These are phyloP conservation scores for Cymbidium sinense DNA, from an alignment of 106 monocot species.

Conservation along the genomic window DNA sequence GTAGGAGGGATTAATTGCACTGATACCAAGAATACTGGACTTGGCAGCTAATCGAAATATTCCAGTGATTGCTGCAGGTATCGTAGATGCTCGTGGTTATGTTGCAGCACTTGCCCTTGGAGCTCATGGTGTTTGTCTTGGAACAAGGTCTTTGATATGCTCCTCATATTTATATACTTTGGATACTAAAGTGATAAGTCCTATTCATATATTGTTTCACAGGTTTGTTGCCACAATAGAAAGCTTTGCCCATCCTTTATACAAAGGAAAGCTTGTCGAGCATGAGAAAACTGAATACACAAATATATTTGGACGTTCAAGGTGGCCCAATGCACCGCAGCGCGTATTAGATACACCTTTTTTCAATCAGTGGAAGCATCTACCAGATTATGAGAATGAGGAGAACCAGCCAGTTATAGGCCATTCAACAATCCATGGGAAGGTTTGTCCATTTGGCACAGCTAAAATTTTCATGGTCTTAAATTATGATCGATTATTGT, in stretches of 20 bases:
- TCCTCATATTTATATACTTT: neutral
- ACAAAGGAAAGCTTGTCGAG: conserved; percentile 59
- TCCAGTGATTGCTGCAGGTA: conserved; percentile 68
- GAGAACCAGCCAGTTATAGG: conserved; percentile 57
- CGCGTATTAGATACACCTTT: conserved; percentile 47
- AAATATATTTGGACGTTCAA: conserved; percentile 63
- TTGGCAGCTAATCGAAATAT: conserved; percentile 43
- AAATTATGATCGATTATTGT: neutral
- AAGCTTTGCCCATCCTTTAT: conserved; percentile 68
- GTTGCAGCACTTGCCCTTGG: conserved; percentile 68
- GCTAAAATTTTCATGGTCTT: neutral
- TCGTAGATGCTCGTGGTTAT: conserved; percentile 74
- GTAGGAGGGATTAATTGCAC: conserved; percentile 53
- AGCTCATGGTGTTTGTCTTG: conserved; percentile 65
- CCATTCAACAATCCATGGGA: conserved; percentile 57
- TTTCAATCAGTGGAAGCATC: conserved; percentile 40
- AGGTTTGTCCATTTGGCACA: conserved; percentile 23
- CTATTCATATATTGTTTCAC: conserved; percentile 8
- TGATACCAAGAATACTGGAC: conserved; percentile 70
- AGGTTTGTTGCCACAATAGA: conserved; percentile 67
- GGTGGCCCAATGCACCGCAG: conserved; percentile 79
- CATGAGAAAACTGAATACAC: conserved; percentile 52
- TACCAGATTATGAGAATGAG: conserved; percentile 62
- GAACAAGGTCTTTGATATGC: conserved; percentile 46
- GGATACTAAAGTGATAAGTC: neutral